A percentile compares a stretch with the other conserved stretches of the same genome.
These are phyloP conservation scores for Zopfia rhizophila DNA, from an alignment of 2,329 filamentous ascomycete genomes.

Conservation along the genomic window DNA sequence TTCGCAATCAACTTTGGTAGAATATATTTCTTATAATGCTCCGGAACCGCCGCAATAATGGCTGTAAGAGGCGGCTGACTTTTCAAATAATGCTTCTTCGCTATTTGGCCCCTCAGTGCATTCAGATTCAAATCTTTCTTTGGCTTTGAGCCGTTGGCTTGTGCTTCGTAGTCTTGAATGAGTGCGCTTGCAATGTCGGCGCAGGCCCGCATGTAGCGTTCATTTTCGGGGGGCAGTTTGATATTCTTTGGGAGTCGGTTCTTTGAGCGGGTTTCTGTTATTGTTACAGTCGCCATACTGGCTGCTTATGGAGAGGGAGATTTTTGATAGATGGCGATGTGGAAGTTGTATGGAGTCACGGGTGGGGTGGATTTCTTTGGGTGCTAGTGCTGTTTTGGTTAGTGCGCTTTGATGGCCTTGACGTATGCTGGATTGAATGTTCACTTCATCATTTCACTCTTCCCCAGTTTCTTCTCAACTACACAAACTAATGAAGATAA, in stretches of 20 bases:
- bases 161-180: constrained; percentile 91
- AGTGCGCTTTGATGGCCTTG: too few relatives aligned
- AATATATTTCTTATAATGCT: constrained; percentile 99
- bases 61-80: constrained; percentile 92
- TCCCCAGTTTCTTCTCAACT: too few relatives aligned
- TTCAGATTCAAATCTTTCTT: constrained; percentile 95
- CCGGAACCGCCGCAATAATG: constrained; percentile 98
- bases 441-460: too few relatives aligned
- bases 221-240: constrained; percentile 89
- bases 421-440: too few relatives aligned
- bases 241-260: constrained; percentile 72
- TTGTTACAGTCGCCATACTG: constrained; percentile 72
- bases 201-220: constrained; percentile 92
- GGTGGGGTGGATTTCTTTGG: too few relatives aligned
- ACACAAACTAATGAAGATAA: too few relatives aligned
- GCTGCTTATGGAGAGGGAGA: constrained; percentile 3
- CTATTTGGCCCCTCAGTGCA: constrained; percentile 81
- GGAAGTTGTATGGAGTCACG: constrained; percentile 38
- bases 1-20: constrained; percentile 96
- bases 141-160: constrained; percentile 75
- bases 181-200: constrained; percentile 93
- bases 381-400: too few relatives aligned
- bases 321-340: constrained; percentile 31
- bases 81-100: constrained; percentile 91
- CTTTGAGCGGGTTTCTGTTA: constrained; percentile 61